Evolutionary conservation across 176 grass and related monocot species (phyloP).

Genomic region (Dendrocalamus sinicus): DNA sequence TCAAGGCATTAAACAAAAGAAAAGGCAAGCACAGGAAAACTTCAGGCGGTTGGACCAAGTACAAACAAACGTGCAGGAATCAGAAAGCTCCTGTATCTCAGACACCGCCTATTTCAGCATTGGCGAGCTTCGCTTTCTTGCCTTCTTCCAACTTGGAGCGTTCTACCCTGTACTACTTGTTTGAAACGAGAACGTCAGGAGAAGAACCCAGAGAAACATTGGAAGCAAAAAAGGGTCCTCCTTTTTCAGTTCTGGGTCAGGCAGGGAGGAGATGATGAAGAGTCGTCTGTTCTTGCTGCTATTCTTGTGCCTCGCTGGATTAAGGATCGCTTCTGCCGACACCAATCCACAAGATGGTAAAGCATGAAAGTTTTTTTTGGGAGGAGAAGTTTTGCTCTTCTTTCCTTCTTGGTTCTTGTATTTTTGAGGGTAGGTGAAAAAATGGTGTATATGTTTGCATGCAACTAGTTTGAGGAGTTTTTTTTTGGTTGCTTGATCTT

Average conservation of each 20-base stretch:
- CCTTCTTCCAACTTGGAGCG: background rate
- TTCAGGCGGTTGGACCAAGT: background rate
- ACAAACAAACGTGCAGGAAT: background rate
- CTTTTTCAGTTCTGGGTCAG: background rate
- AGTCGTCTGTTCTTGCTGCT: background rate
- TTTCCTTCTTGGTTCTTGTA: constrained; percentile 4
- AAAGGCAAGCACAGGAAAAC: background rate
- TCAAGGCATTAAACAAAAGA: background rate
- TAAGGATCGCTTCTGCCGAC: constrained; percentile 37
- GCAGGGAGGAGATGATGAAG: background rate
- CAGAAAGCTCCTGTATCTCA: too few relatives aligned
- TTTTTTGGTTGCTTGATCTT: background rate
- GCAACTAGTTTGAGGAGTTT: background rate
- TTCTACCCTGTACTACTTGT: background rate
- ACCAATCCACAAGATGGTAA: constrained; percentile 53
- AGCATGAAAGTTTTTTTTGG: background rate
- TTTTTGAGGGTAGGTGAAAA: background rate
- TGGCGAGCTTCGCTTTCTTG: background rate
- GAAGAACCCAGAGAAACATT: background rate
- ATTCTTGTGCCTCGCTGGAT: background rate
- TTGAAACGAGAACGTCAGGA: background rate
- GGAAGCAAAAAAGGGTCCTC: background rate
- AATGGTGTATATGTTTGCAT: background rate
- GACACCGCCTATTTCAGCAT: background rate
- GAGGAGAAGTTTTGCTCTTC: background rate